Evolutionary conservation across 2,329 filamentous ascomycete species (phyloP), one percentile per base, ranked within the genome.

Genomic region (Aspergillus fructus): DNA sequence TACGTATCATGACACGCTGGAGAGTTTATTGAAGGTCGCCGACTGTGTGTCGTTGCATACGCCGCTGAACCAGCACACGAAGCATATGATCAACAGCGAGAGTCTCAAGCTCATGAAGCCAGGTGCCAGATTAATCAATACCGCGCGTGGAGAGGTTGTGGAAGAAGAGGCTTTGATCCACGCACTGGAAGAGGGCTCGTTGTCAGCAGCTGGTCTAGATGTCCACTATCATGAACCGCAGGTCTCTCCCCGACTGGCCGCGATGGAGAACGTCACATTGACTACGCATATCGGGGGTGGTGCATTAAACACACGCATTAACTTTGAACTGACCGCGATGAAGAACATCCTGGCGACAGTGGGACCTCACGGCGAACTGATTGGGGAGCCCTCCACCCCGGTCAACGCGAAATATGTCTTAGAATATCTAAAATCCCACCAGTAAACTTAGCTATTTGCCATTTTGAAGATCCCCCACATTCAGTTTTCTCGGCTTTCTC

Each of bases 181-280:
- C 5, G 82, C 79, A 0, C 61, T 85, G 40, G 75, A 81, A 53
- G 72, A 67, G 4, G 81, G 81, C 0, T 74, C 74, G 5, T 41
- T 85, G 1, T 68, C 68, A 0, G 76, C 77, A 2, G 82, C 79
- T 0, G 83, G 79, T 0, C 63, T 85, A 5, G 83, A 85, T 62
- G 83, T 85, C 8, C 80, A 83, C 66, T 78, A 79, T 5, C 62
- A 81, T 58, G 83, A 85, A 63, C 83, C 83, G 0, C 64, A 77
- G 50, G 78, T 85, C 8, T 76, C 80, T 62, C 64, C 65, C 17
- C 69, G 68, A 51, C 62, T 81, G 56, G 72, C 74, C 6, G 43
- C 58, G 34, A 75, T 76, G 65, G 68, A 69, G 1, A 78, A 78
- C 64, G 78, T 81, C 2, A 76, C 77, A 56, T 62, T 80, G 21